These are phyloP conservation scores for Volvox carteri DNA, from an alignment of 163 green algal genomes.

Conservation along the genomic window DNA sequence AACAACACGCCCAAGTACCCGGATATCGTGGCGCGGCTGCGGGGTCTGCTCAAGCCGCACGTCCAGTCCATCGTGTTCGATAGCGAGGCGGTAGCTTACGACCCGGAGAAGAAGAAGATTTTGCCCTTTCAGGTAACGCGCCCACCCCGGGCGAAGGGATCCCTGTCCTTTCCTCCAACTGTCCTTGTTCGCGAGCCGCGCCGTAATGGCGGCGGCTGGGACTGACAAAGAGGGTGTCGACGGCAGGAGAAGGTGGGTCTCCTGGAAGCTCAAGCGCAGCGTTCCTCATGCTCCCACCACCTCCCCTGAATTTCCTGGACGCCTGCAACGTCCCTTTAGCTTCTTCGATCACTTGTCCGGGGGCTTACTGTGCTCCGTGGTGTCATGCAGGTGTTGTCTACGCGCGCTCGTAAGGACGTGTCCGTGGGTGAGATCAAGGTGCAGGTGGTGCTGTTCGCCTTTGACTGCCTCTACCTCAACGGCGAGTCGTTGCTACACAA, in stretches of 20 bases:
- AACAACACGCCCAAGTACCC: conserved; percentile 96
- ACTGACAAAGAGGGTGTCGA: too few relatives aligned
- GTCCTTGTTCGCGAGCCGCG: too few relatives aligned
- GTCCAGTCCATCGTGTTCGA: conserved; percentile 89
- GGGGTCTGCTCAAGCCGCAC: conserved; percentile 68
- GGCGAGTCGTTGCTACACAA: conserved; percentile 87
- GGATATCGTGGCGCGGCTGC: conserved; percentile 78
- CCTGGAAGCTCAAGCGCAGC: too few relatives aligned
- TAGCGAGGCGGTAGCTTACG: conserved; percentile 93
- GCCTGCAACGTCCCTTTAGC: too few relatives aligned
- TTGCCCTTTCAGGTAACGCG: conserved; percentile 94
- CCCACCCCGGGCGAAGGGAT: too few relatives aligned
- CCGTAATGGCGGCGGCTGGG: too few relatives aligned
- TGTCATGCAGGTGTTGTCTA: conserved; percentile 94
- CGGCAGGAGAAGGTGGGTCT: too few relatives aligned
- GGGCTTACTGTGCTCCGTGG: too few relatives aligned
- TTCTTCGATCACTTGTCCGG: too few relatives aligned
- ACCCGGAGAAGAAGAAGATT: conserved; percentile 86
- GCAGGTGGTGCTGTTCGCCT: conserved; percentile 92
- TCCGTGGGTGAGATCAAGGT: conserved; percentile 92
- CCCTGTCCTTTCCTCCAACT: too few relatives aligned
- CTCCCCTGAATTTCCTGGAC: too few relatives aligned
- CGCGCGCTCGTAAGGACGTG: conserved; percentile 93
- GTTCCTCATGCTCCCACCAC: too few relatives aligned
- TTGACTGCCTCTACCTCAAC: conserved; percentile 98